Conservation (phyloP, 1,139 yeast genomes). For the Nakaseomyces glabratus region DNA sequence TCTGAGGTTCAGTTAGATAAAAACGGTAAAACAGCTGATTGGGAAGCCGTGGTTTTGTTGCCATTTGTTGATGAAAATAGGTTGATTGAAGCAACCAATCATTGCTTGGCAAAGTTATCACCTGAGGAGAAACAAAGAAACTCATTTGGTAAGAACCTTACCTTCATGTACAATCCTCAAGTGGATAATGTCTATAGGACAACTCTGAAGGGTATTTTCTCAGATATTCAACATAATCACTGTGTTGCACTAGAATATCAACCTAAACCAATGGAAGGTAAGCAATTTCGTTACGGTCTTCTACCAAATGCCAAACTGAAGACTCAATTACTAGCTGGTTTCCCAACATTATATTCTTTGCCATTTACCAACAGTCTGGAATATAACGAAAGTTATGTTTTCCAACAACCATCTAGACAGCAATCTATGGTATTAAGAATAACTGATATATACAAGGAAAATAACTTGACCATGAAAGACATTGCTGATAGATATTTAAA, state of each 20-base stretch:
- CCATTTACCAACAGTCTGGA: conserved; percentile 50
- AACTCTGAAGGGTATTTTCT: conserved; percentile 70
- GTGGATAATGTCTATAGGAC: conserved; percentile 59
- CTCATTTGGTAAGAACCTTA: conserved; percentile 58
- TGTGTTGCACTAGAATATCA: conserved; percentile 54
- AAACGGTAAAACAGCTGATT: conserved; percentile 90
- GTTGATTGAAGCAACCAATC: conserved; percentile 60
- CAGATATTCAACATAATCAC: conserved; percentile 68
- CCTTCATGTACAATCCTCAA: conserved; percentile 71
- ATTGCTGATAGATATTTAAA: conserved; percentile 55
- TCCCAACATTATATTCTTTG: conserved; percentile 71
- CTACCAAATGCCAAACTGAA: conserved; percentile 65
- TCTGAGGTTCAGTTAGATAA: conserved; percentile 77
- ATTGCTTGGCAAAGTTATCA: conserved; percentile 50
- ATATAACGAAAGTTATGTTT: conserved; percentile 61
- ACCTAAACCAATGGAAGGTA: conserved; percentile 43
- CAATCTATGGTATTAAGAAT: conserved; percentile 69
- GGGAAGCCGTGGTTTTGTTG: conserved; percentile 98
- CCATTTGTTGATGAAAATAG: conserved; percentile 85
- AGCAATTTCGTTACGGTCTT: conserved; percentile 48
- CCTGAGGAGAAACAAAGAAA: conserved; percentile 69
- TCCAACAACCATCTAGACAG: conserved; percentile 77
- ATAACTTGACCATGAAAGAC: conserved; percentile 34
- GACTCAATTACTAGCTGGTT: conserved; percentile 67
- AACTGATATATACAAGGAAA: conserved; percentile 45